Conservation (phyloP, 2,329 filamentous ascomycete genomes). For the Scleromitrula shiraiana region DNA sequence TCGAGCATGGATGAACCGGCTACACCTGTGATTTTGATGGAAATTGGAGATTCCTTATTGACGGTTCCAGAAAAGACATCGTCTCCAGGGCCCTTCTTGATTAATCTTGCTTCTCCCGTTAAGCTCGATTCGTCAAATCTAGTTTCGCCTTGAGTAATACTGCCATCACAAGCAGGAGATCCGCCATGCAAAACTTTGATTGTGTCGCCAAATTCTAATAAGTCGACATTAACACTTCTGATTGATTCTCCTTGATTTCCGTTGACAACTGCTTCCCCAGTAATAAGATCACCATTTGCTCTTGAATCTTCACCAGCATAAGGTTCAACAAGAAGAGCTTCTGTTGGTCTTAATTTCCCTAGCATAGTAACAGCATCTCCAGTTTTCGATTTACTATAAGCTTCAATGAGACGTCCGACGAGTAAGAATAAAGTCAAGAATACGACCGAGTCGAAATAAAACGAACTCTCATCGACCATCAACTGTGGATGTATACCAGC, state of each 20-base stretch:
- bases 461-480: conserved; percentile 39
- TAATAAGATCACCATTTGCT: neutral
- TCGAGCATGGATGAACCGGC: conserved; percentile 70
- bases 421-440: conserved; percentile 87
- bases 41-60: conserved; percentile 58
- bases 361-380: conserved; percentile 78
- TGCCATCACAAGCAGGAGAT: conserved; percentile 79
- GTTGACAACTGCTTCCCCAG: conserved; percentile 2
- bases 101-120: conserved; percentile 66
- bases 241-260: conserved; percentile 9
- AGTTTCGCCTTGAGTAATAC: conserved; percentile 52
- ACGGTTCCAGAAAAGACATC: conserved; percentile 65
- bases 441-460: conserved; percentile 89
- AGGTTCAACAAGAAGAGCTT: conserved; percentile 61
- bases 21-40: conserved; percentile 54
- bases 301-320: conserved; percentile 3
- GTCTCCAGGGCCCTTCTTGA: conserved; percentile 56
- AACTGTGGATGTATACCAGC: conserved; percentile 40
- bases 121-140: conserved; percentile 86
- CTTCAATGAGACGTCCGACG: conserved; percentile 65
- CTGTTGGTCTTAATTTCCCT: conserved; percentile 67
- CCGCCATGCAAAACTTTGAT: conserved; percentile 71
- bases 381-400: conserved; percentile 85
- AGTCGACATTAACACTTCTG: conserved; percentile 37
- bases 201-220: conserved; percentile 62